Conservation (phyloP, 495 filamentous ascomycete species). For the Poronia punctata region DNA sequence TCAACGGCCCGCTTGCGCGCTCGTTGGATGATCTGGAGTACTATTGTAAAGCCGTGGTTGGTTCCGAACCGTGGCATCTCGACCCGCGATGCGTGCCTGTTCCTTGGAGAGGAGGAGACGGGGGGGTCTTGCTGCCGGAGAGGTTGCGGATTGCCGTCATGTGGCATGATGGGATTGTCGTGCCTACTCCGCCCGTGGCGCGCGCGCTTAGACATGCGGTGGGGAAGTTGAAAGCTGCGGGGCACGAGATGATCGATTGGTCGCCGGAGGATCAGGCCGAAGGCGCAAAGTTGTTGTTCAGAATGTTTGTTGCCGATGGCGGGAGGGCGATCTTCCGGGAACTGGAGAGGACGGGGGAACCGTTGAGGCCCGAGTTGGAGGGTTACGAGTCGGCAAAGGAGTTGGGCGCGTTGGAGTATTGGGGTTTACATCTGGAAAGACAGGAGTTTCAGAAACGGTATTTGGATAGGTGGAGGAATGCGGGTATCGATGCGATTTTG, state of each 20-base stretch:
- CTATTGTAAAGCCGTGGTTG: conserved; percentile 62
- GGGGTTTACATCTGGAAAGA: conserved; percentile 63
- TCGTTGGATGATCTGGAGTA: conserved; percentile 69
- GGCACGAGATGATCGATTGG: conserved; percentile 65
- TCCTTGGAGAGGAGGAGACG: conserved; percentile 66
- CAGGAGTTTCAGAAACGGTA: conserved; percentile 67
- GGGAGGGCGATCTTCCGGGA: conserved; percentile 65
- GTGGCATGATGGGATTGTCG: conserved; percentile 66
- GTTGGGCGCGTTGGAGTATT: conserved; percentile 66
- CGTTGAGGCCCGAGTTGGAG: conserved; percentile 65
- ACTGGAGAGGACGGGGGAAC: conserved; percentile 67
- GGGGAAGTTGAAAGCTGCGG: conserved; percentile 55
- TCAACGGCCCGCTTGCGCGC: conserved; percentile 83
- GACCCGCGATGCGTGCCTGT: conserved; percentile 77
- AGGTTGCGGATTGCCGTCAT: conserved; percentile 63
- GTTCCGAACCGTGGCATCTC: conserved; percentile 75
- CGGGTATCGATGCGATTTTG: conserved; percentile 63
- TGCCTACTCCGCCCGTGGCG: conserved; percentile 70
- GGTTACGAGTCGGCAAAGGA: conserved; percentile 42
- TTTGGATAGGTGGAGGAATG: conserved; percentile 65
- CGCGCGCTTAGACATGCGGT: conserved; percentile 63
- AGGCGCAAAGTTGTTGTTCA: conserved; percentile 62
- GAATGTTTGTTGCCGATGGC: conserved; percentile 76
- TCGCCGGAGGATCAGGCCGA: conserved; percentile 50
- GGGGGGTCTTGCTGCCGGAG: conserved; percentile 41